Evolutionary conservation across 2,329 filamentous ascomycete genomes (phyloP), one percentile per base, ranked within the genome.

Genomic region (Rhinocladiella mackenziei): DNA sequence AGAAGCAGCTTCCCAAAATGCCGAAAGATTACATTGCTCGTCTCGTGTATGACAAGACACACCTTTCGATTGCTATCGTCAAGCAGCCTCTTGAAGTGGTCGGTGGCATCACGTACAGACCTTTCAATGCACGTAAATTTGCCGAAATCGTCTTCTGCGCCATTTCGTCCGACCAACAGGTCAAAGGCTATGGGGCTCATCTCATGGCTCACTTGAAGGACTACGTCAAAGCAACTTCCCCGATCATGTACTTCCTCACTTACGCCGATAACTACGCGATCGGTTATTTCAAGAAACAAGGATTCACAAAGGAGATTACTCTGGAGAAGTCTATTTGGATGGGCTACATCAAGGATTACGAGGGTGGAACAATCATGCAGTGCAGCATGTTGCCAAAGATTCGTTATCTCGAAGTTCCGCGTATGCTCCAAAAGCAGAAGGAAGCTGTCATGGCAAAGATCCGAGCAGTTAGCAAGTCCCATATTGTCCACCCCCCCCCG

Each of bases 321-420:
- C 78, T 98, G 1, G 86, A 92, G 47, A 85, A 83, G 59, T 81
- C 83, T 2, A 83, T 88, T 3, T 98, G 92, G 92, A 97, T 97
- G 92, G 92, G 92, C 2, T 98, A 97, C 60, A 98, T 98, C 72
- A 98, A 98, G 64, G 92, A 98, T 64, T 98, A 98, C 65, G 92
- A 98, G 67, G 92, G 92, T 45, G 92, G 92, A 46, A 98, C 92
- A 0, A 94, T 98, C 50, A 98, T 98, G 92, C 92, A 98, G 69
- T 98, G 92, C 62, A 88, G 85, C 39, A 97, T 98, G 92, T 77
- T 98, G 14, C 91, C 91, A 5, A 86, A 85, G 51, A 88, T 97
- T 42, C 85, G 92, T 37, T 98, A 98, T 66, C 81, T 98, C 4
- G 91, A 98, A 65, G 80, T 83, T 60, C 86, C 88, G 2, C 84